Base-by-base conservation (phyloP, 176 grass and related monocot species). In the Carex scoparia region DNA sequence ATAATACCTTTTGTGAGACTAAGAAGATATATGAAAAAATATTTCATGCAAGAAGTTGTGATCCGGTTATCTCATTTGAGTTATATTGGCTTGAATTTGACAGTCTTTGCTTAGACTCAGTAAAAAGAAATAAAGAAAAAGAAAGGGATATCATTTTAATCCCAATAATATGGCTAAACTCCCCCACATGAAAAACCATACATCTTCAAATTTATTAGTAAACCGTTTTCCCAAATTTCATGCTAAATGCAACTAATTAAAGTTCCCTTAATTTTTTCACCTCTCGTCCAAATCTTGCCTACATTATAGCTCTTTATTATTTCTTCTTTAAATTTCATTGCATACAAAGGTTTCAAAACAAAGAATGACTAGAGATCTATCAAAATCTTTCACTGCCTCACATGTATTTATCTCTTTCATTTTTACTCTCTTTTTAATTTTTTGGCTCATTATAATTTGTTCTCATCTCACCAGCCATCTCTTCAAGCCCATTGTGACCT, bases 211-310 rank as follows among this genome's bases (percentile, higher is more conserved):
- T 61, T 63, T 60, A 61, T 42, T 44, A 14, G 33, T 63, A 42
- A 81, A 81, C 55, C 79, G 55, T 60, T 63, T 60, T 44, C 79
- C 58, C 57, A 81, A 81, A 63, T 81, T 81, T 46, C 79, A 81
- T 81, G 58, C 79, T 63, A 46, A 63, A 63, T 2, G 32, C 31
- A 61, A 64, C 57, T 27, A 61, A 64, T 33, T 27, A 63, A 81
- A 81, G 4, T 81, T 81, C 79, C 40, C 27, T 80, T 15, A 80
- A 37, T 37, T 27, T 63, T 81, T 56, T 81, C 79, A 37, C 14
- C 15, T 14, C 18, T 81, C 79, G 63, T 63, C n/a, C 40, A 82
- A 14, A 82, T 68, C 62, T 83, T 30, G 46, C 80, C 37, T 65
- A 10, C 61, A 82, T 65, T 51, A 28, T 15, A 49, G 33, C 35